Evolutionary conservation across 2,329 filamentous ascomycete genomes (phyloP).

Genomic region (Cercospora nicotianae): DNA sequence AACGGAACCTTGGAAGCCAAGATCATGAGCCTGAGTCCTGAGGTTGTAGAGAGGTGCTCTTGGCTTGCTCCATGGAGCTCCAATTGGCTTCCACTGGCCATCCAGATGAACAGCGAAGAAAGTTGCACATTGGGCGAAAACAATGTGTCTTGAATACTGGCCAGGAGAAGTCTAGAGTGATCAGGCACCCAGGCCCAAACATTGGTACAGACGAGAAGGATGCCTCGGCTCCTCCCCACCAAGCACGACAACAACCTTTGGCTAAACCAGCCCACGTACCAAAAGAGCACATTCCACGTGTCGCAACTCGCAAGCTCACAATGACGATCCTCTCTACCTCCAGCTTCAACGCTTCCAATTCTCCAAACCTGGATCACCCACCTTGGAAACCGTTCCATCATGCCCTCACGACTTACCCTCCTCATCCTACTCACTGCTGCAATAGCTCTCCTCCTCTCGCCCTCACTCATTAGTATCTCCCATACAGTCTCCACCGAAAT

Average conservation of each 20-base stretch:
- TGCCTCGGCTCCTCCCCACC: background rate
- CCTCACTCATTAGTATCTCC: constrained; percentile 13
- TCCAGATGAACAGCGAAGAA: background rate
- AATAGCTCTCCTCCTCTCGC: constrained; percentile 14
- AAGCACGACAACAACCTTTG: constrained; percentile 1
- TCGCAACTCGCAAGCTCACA: background rate
- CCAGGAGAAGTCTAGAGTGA: background rate
- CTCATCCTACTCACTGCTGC: constrained; percentile 10
- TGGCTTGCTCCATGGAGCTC: background rate
- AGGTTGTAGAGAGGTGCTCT: background rate
- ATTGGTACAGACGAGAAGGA: background rate
- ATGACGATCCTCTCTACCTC: background rate
- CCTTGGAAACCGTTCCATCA: background rate
- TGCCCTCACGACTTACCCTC: constrained; percentile 11
- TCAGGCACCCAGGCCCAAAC: background rate
- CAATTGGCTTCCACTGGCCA: background rate
- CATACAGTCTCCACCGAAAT: constrained; percentile 1
- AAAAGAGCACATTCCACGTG: background rate
- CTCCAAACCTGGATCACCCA: background rate
- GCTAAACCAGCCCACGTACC: constrained; percentile 1
- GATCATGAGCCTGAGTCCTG: background rate
- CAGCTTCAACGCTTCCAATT: background rate
- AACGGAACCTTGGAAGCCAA: background rate
- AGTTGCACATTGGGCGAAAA: background rate
- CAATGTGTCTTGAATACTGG: background rate